Evolutionary conservation across 2,329 filamentous ascomycete species (phyloP).

Genomic region (Talaromyces sp.): DNA sequence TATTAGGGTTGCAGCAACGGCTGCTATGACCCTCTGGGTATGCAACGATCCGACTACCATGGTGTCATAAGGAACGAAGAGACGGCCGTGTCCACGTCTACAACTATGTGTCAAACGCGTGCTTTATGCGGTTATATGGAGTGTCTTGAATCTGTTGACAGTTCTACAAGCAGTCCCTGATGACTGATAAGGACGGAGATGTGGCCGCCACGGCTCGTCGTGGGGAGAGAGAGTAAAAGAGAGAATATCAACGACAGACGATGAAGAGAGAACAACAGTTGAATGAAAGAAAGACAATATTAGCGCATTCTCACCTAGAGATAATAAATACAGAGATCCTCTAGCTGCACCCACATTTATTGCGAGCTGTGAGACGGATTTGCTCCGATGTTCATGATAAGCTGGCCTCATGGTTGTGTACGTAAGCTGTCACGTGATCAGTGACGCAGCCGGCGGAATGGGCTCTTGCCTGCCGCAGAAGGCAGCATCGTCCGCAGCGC

Average conservation of each 20-base stretch:
- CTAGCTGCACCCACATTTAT: neutral
- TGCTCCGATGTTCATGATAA: slow-evolving; percentile 14
- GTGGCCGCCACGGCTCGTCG: neutral
- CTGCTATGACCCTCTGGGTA: slow-evolving; percentile 69
- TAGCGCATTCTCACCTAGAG: neutral
- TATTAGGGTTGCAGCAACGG: slow-evolving; percentile 77
- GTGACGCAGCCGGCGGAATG: slow-evolving; percentile 12
- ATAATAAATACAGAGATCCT: neutral
- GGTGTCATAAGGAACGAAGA: slow-evolving; percentile 7
- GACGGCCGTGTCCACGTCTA: neutral
- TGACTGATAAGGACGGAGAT: slow-evolving; percentile 10
- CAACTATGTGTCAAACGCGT: neutral
- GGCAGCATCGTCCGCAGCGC: neutral
- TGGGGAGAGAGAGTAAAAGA: neutral
- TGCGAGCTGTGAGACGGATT: slow-evolving; percentile 3
- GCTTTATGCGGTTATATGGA: neutral
- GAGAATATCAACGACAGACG: slow-evolving; percentile 7
- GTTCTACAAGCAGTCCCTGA: neutral
- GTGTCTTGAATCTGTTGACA: neutral
- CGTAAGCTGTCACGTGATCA: slow-evolving; percentile 9
- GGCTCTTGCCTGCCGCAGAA: neutral
- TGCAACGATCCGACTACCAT: slow-evolving; percentile 31
- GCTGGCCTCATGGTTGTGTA: neutral
- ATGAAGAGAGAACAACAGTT: neutral
- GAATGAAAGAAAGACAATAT: neutral